Evolutionary conservation across 1,284 basidiomycete genomes (phyloP).

Genomic region (Heimioporus retisporus): DNA sequence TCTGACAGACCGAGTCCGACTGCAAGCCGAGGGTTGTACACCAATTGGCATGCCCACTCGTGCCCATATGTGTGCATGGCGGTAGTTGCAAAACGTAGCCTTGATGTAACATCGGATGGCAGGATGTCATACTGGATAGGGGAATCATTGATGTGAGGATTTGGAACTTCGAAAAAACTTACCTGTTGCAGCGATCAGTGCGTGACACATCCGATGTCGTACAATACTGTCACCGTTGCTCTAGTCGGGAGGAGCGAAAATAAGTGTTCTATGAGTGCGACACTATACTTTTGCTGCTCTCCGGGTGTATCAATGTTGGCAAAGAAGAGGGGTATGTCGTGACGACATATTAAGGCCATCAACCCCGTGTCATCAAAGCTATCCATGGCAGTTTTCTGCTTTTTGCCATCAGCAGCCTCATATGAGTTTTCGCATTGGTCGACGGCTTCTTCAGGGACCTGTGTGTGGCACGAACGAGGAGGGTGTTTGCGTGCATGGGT

Average conservation of each 20-base stretch:
- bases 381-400: slow-evolving; percentile 10
- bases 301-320: not conserved
- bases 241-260: not conserved
- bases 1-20: not conserved
- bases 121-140: not conserved
- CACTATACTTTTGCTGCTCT: slow-evolving; percentile 44
- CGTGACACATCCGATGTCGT: not conserved
- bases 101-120: no score
- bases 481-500: no score
- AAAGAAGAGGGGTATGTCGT: not conserved
- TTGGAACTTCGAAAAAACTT: not conserved
- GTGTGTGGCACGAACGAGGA: slow-evolving; percentile 77
- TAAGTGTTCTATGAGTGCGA: slow-evolving; percentile 39
- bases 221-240: not conserved
- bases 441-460: no score
- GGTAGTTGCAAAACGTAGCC: not conserved
- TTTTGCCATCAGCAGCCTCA: not conserved
- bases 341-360: slow-evolving; percentile 10
- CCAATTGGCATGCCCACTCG: not conserved
- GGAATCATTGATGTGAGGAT: no score
- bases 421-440: not conserved
- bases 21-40: not conserved
- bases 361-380: slow-evolving; percentile 27
- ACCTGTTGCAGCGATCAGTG: no score
- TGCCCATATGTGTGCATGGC: not conserved